Evolutionary conservation across 1,139 yeast genomes (phyloP).

Genomic region (Suhomyces maxii): DNA sequence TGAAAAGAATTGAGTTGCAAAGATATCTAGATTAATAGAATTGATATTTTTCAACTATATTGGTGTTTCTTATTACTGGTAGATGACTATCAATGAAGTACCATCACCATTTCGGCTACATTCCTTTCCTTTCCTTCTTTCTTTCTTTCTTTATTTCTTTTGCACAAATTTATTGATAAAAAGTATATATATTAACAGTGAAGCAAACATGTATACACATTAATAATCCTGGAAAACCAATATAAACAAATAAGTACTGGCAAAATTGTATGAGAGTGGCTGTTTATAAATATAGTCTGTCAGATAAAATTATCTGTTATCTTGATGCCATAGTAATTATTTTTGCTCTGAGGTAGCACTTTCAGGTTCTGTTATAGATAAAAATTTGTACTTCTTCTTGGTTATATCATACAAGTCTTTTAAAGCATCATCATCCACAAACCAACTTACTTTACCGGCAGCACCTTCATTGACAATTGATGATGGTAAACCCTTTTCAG

Average conservation of each 20-base stretch:
- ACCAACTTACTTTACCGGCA: constrained; percentile 96
- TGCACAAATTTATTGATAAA: too few relatives aligned
- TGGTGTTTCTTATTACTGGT: too few relatives aligned
- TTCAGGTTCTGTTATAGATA: constrained; percentile 28
- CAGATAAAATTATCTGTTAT: background rate
- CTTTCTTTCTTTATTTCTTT: too few relatives aligned
- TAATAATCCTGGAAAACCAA: background rate
- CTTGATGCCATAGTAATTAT: background rate
- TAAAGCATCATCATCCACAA: constrained; percentile 94
- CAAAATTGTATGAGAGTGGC: background rate
- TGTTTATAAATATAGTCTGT: background rate
- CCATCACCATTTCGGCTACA: too few relatives aligned
- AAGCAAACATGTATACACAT: too few relatives aligned
- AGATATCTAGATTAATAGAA: too few relatives aligned
- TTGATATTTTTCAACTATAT: too few relatives aligned
- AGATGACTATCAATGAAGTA: too few relatives aligned
- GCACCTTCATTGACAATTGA: constrained; percentile 94
- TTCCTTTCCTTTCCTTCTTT: too few relatives aligned
- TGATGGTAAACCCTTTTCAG: constrained; percentile 94
- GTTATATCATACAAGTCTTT: constrained; percentile 74
- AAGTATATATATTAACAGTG: too few relatives aligned
- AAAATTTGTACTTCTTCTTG: constrained; percentile 70
- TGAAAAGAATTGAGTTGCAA: constrained; percentile 18
- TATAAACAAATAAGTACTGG: background rate
- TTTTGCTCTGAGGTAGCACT: background rate